These are phyloP conservation scores for Claviceps pazoutovae DNA, from an alignment of 2,329 filamentous ascomycete species.

Conservation along the genomic window DNA sequence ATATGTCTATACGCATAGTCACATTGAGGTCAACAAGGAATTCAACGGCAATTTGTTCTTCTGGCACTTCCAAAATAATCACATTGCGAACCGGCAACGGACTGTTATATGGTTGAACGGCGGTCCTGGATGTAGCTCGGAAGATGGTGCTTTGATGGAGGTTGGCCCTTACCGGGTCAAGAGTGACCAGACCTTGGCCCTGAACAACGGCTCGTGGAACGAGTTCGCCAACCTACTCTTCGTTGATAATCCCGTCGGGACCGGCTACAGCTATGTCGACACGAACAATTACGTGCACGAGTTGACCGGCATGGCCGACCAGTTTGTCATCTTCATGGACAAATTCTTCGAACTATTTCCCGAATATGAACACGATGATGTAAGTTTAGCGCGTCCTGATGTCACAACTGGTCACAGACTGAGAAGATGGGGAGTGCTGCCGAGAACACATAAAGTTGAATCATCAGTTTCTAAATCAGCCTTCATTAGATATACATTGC, in stretches of 20 bases:
- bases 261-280: slow-evolving; percentile 90
- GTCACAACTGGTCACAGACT: neutral
- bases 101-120: slow-evolving; percentile 97
- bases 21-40: slow-evolving; percentile 77
- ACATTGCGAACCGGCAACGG: slow-evolving; percentile 81
- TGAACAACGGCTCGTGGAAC: slow-evolving; percentile 95
- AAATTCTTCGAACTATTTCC: slow-evolving; percentile 87
- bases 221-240: slow-evolving; percentile 96
- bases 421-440: neutral
- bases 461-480: neutral
- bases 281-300: slow-evolving; percentile 78
- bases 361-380: slow-evolving; percentile 82
- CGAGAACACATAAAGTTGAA: neutral
- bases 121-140: slow-evolving; percentile 90
- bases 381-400: slow-evolving; percentile 49
- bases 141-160: slow-evolving; percentile 94
- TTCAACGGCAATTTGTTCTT: slow-evolving; percentile 94
- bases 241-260: slow-evolving; percentile 92
- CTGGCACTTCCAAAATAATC: slow-evolving; percentile 93
- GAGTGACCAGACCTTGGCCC: slow-evolving; percentile 53
- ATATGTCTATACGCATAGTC: slow-evolving; percentile 37
- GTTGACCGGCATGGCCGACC: slow-evolving; percentile 73
- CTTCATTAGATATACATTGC: slow-evolving; percentile 67
- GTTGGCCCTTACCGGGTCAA: slow-evolving; percentile 83
- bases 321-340: slow-evolving; percentile 80